Evolutionary conservation across 192 early-diverging fungal species (phyloP), one percentile per base, ranked within the genome.

Genomic region (Gorgonomyces haynaldii): DNA sequence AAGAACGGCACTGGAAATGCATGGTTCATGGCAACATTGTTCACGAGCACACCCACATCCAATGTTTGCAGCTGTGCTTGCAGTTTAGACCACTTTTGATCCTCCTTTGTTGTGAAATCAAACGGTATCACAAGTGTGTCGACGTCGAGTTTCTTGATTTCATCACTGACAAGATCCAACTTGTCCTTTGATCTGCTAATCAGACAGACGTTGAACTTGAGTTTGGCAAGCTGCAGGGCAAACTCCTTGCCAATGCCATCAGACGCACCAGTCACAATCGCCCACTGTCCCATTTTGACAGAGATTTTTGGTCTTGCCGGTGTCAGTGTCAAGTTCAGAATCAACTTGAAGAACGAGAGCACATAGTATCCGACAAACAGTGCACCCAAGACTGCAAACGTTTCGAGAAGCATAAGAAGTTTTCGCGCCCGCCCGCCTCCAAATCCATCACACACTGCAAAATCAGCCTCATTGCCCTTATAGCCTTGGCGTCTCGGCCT

Each of bases 161-260:
- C 85, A 5, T 63, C 56, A 3, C 78, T 81, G 47, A 91, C 64
- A 20, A 53, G 61, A 25, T 85, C 78, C 49, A 98, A 72, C 61
- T 96, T 98, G 24, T 70, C 68, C 48, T 62, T 57, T 31, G 81
- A 88, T 41, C 95, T 83, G 37, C 88, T 83, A 26, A 94, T 64
- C 28, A 98, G 60, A 24, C 92, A 53, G 22, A 95, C 36, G 54
- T 94, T 93, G 72, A 90, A 79, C 55, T 77, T 76, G 16, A 78
- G 78, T 41, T 78, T 67, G 25, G 88, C 89, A 25, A 98, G 68
- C 64, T 98, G 88, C 35, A 78, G 54, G n/a, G 91, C 89, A 49
- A 91, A 88, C 62, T 94, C 88, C 49, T 82, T 86, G 24, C 95
- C 95, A 62, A 98, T 88, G 42, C 92, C 95, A 61, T 94, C 95